A percentile compares a stretch with the other conserved stretches of the same genome.
phyloP scores from a whole-genome alignment of 2,329 filamentous ascomycete genomes.

The Anthostomella pinea region DNA sequence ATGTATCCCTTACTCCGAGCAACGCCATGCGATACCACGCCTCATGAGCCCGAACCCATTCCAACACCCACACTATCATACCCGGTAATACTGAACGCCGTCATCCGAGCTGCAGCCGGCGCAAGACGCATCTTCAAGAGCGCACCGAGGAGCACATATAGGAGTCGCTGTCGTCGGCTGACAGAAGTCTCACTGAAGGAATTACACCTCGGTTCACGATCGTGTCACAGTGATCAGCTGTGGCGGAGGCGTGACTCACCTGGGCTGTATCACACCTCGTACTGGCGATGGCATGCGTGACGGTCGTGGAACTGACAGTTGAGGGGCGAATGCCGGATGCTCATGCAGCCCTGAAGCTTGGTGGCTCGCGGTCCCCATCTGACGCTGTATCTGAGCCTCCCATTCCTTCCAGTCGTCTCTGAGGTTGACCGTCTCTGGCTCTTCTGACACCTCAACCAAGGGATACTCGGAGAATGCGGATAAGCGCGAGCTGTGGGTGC shows the following conservation, averaged over 20 bases:
- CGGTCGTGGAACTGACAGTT: constrained; percentile 17
- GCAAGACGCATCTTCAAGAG: too few relatives aligned
- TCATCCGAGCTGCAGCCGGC: too few relatives aligned
- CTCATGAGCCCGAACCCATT: too few relatives aligned
- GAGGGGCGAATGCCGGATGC: constrained; percentile 27
- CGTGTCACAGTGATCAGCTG: constrained; percentile 2
- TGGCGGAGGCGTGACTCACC: constrained; percentile 7
- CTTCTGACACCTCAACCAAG: constrained; percentile 10
- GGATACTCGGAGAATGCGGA: constrained; percentile 15
- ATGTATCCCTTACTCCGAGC: too few relatives aligned
- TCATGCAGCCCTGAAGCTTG: constrained; percentile 14
- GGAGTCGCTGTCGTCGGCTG: too few relatives aligned
- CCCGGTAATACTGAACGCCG: too few relatives aligned
- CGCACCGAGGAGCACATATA: too few relatives aligned
- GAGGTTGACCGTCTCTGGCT: constrained; percentile 25
- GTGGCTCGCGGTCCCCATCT: constrained; percentile 24
- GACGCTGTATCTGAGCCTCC: constrained; percentile 35
- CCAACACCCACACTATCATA: too few relatives aligned
- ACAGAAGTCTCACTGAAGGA: too few relatives aligned
- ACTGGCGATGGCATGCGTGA: constrained; percentile 18
- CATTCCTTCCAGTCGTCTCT: constrained; percentile 39
- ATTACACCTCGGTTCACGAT: constrained; percentile 1
- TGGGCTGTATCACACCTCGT: constrained; percentile 3
- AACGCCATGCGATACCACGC: too few relatives aligned
- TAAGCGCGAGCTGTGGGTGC: constrained; percentile 6